These are phyloP conservation scores for Plectosphaerella cucumerina DNA, from an alignment of 2,329 filamentous ascomycete species.

Conservation along the genomic window DNA sequence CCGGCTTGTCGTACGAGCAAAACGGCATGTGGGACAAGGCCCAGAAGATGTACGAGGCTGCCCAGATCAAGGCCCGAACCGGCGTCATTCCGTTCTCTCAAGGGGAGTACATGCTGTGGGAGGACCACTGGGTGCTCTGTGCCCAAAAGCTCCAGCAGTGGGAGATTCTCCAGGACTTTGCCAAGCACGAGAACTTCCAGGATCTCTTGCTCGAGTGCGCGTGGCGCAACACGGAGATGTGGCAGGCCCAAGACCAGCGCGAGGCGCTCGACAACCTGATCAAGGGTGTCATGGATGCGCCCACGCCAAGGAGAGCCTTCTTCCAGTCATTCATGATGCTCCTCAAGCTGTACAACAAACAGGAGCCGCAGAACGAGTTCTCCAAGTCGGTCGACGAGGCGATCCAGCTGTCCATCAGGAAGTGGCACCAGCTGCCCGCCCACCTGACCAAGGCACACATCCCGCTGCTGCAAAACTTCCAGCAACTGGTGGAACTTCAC, in stretches of 20 bases:
- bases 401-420: conserved; percentile 93
- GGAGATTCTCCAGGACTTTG: conserved; percentile 96
- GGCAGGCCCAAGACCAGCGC: conserved; percentile 79
- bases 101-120: conserved; percentile 98
- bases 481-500: conserved; percentile 94
- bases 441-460: conserved; percentile 94
- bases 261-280: conserved; percentile 90
- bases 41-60: conserved; percentile 92
- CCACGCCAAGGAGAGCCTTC: conserved; percentile 88
- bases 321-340: conserved; percentile 99
- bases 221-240: conserved; percentile 94
- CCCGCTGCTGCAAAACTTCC: conserved; percentile 93
- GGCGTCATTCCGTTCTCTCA: conserved; percentile 95
- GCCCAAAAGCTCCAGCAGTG: conserved; percentile 98
- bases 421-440: conserved; percentile 97
- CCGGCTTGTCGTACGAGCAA: conserved; percentile 95
- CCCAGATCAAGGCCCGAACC: conserved; percentile 94
- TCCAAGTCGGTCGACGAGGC: conserved; percentile 91
- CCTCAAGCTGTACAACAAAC: conserved; percentile 88
- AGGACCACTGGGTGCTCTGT: conserved; percentile 98
- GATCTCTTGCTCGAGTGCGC: conserved; percentile 92
- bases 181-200: conserved; percentile 98
- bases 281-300: conserved; percentile 96
- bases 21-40: conserved; percentile 99
- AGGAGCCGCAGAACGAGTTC: conserved; percentile 77